Base-by-base conservation (phyloP, 176 grass and related monocot genomes). In the Carex cristatella region DNA sequence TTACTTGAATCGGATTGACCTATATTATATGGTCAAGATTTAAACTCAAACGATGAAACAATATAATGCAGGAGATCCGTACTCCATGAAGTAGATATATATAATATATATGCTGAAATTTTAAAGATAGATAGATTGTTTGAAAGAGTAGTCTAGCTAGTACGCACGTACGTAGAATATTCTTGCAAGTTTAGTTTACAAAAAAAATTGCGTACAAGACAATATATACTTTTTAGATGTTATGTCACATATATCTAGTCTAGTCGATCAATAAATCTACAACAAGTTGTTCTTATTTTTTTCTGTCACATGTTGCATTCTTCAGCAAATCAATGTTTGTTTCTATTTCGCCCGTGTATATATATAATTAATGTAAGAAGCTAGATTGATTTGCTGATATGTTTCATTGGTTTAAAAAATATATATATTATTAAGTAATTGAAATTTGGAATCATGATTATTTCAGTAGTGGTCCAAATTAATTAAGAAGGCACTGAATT, bases 401-500 rank as follows among this genome's bases (percentile, higher is more conserved):
- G 73, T 54, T 77, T 30, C 49, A 33, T 77, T 77, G 73, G 49
- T 56, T 54, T 76, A 76, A 76, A 4, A 40, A 23, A 23, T 23
- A 23, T 23, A 23, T 49, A 73, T 73, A 70, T 75, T 48, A 73
- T 18, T 49, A 61, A 77, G 5, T 77, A 72, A 72, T 72, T 44
- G 73, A 11, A 77, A 7, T 56, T 33, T 15, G 27, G 27, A 77
- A 54, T 77, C n/a, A 77, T 77, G 19, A 56, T 77, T 12, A 72
- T 72, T 72, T 56, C 49, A 78, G 49, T 78, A 78, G 74, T 78
- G 74, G 74, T 78, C 74, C 74, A 78, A 23, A 23, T 23, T 23
- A 23, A 78, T 78, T 78, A 57, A 78, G 74, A 57, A 57, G 74
- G 51, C 51, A 78, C 51, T 78, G 74, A 71, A 71, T 74, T 23